A percentile compares a stretch with the other conserved stretches of the same genome.
These are phyloP conservation scores for Parascedosporium putredinis DNA, from an alignment of 2,329 filamentous ascomycete species.

Conservation along the genomic window DNA sequence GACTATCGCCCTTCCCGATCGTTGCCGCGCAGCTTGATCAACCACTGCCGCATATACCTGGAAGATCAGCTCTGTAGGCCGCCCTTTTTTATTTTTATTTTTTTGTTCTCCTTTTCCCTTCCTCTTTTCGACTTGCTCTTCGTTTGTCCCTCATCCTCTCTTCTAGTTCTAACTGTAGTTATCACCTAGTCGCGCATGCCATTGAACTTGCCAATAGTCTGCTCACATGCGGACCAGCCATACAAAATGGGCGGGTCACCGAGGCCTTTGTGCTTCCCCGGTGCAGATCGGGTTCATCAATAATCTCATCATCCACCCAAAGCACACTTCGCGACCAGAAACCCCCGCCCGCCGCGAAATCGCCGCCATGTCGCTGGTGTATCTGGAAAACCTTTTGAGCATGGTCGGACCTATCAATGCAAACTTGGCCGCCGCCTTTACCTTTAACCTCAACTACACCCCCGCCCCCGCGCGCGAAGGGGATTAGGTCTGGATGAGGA, in stretches of 20 bases:
- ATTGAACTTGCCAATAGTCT: slow-evolving; percentile 55
- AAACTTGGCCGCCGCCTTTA: slow-evolving; percentile 62
- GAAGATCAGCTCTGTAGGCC: slow-evolving; percentile 17
- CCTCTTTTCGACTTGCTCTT: background rate
- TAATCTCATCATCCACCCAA: slow-evolving; percentile 74
- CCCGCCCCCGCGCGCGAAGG: slow-evolving; percentile 19
- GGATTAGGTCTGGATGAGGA: slow-evolving; percentile 25
- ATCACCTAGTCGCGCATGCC: slow-evolving; percentile 38
- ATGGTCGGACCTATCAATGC: slow-evolving; percentile 60
- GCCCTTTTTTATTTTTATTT: background rate
- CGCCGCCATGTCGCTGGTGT: slow-evolving; percentile 55
- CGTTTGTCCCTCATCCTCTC: background rate
- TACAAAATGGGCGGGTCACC: slow-evolving; percentile 16
- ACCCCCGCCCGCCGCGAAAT: slow-evolving; percentile 51
- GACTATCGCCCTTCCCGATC: slow-evolving; percentile 1
- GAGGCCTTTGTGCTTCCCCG: slow-evolving; percentile 57
- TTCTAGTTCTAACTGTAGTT: background rate
- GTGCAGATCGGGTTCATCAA: slow-evolving; percentile 67
- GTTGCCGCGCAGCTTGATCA: background rate
- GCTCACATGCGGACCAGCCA: slow-evolving; percentile 27
- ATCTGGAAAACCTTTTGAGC: slow-evolving; percentile 57
- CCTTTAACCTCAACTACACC: slow-evolving; percentile 37
- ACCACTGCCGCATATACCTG: slow-evolving; percentile 8
- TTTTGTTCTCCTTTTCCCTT: background rate
- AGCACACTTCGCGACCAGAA: slow-evolving; percentile 62